Conservation (phyloP, 129 eudicot species). For the Calendula officinalis region DNA sequence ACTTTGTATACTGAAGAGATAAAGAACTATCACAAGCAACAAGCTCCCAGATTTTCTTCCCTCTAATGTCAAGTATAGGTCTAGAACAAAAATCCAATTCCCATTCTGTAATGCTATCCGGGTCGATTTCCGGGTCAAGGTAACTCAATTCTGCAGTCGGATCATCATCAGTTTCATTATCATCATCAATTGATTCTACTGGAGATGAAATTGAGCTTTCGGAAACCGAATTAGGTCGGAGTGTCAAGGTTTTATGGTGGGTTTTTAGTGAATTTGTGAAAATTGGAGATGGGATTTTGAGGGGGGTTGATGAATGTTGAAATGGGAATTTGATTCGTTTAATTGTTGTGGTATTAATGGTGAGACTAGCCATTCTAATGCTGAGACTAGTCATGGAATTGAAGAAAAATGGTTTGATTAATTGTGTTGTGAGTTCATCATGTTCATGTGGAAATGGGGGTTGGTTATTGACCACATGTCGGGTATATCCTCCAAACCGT, state of each 20-base stretch:
- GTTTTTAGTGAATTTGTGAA: slow-evolving; percentile 26
- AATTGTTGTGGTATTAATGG: slow-evolving; percentile 61
- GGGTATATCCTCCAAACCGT: background rate
- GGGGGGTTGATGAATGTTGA: slow-evolving; percentile 21
- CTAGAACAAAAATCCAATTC: slow-evolving; percentile 95
- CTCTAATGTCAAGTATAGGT: slow-evolving; percentile 95
- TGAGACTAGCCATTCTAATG: slow-evolving; percentile 56
- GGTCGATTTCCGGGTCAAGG: slow-evolving; percentile 83
- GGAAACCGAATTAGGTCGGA: slow-evolving; percentile 51
- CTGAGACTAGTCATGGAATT: slow-evolving; percentile 27
- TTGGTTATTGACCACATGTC: slow-evolving; percentile 31
- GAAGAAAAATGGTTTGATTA: slow-evolving; percentile 2
- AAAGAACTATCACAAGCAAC: slow-evolving; percentile 84
- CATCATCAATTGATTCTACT: slow-evolving; percentile 30
- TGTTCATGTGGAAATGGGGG: slow-evolving; percentile 16
- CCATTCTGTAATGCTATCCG: slow-evolving; percentile 81
- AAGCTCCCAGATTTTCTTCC: slow-evolving; percentile 96
- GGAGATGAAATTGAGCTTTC: slow-evolving; percentile 64
- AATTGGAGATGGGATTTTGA: slow-evolving; percentile 33
- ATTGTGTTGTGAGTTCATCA: background rate
- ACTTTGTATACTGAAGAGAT: slow-evolving; percentile 90
- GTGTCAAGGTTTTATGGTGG: slow-evolving; percentile 16
- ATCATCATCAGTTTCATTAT: slow-evolving; percentile 49
- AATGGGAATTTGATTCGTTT: slow-evolving; percentile 33
- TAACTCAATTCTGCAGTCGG: slow-evolving; percentile 80